Evolutionary conservation across 2,329 filamentous ascomycete genomes (phyloP).

Genomic region (Fusarium burgessii): DNA sequence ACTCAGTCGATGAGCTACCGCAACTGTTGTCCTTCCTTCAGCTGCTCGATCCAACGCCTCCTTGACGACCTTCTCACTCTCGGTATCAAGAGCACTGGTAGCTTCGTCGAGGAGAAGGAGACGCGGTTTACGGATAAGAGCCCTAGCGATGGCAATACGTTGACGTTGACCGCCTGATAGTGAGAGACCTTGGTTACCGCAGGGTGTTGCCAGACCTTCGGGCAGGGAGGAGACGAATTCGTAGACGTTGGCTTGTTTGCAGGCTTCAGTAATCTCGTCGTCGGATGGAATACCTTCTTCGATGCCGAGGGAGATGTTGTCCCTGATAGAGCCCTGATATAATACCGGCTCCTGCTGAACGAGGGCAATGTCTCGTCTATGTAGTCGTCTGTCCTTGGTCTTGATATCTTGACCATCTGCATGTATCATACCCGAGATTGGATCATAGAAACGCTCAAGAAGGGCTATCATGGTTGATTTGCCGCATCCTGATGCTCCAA

Average conservation of each 20-base stretch:
- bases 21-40: constrained; percentile 65
- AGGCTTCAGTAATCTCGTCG: constrained; percentile 61
- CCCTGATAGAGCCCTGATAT: constrained; percentile 64
- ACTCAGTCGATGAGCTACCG: constrained; percentile 72
- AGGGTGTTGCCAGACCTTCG: constrained; percentile 71
- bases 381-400: constrained; percentile 45
- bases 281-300: constrained; percentile 48
- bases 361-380: constrained; percentile 54
- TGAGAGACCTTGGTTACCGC: constrained; percentile 75
- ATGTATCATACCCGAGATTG: constrained; percentile 47
- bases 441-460: constrained; percentile 60
- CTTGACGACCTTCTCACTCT: constrained; percentile 75
- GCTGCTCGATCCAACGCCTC: constrained; percentile 65
- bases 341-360: constrained; percentile 58
- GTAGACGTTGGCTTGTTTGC: constrained; percentile 66
- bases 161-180: constrained; percentile 80
- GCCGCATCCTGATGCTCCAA: constrained; percentile 69
- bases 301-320: constrained; percentile 66
- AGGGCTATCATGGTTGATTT: constrained; percentile 71
- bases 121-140: constrained; percentile 73
- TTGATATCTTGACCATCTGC: constrained; percentile 50
- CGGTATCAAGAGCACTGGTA: constrained; percentile 72
- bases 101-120: constrained; percentile 81
- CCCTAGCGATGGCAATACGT: constrained; percentile 78
- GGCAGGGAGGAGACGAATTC: constrained; percentile 68